Percentiles rank a stretch among this genome's conserved stretches.
Evolutionary conservation across 1,284 basidiomycete species (phyloP).

Genomic region (Stygiomarasmius scandens): DNA sequence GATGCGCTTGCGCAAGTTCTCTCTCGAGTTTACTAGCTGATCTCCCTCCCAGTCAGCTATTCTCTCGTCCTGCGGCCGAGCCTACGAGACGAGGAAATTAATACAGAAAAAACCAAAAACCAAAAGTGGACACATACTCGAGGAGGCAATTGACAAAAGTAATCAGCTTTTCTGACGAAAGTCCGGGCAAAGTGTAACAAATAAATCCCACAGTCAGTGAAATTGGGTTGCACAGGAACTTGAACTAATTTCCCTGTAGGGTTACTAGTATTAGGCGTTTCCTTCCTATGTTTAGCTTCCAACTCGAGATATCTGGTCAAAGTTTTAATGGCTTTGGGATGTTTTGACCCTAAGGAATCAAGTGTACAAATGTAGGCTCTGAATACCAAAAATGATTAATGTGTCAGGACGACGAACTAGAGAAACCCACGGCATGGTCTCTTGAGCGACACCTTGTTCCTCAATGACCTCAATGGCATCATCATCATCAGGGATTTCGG

Average conservation of each 20-base stretch:
- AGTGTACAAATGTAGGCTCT: constrained; percentile 84
- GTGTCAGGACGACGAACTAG: too few relatives aligned
- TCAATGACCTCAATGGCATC: constrained; percentile 2
- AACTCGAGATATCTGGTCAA: constrained; percentile 72
- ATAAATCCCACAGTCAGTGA: constrained; percentile 85
- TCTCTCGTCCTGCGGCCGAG: constrained; percentile 33
- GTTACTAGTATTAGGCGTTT: constrained; percentile 43
- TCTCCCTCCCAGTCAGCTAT: constrained; percentile 52
- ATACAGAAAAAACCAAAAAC: not conserved
- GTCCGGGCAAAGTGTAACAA: constrained; percentile 78
- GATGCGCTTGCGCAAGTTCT: constrained; percentile 36
- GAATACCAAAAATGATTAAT: constrained; percentile 6
- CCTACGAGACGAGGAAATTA: constrained; percentile 21
- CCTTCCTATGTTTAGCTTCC: constrained; percentile 83
- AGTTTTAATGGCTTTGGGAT: constrained; percentile 62
- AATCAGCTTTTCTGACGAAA: constrained; percentile 63
- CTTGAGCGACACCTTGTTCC: constrained; percentile 10
- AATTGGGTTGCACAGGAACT: constrained; percentile 84
- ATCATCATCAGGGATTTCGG: not conserved
- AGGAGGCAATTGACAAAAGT: constrained; percentile 47
- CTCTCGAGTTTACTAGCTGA: constrained; percentile 36
- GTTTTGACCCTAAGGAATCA: constrained; percentile 81
- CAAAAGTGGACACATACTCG: constrained; percentile 33
- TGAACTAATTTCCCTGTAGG: constrained; percentile 44
- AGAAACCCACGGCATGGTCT: not conserved